phyloP scores from a whole-genome alignment of 495 filamentous ascomycete genomes.

The Staphylotrichum longicolle region DNA sequence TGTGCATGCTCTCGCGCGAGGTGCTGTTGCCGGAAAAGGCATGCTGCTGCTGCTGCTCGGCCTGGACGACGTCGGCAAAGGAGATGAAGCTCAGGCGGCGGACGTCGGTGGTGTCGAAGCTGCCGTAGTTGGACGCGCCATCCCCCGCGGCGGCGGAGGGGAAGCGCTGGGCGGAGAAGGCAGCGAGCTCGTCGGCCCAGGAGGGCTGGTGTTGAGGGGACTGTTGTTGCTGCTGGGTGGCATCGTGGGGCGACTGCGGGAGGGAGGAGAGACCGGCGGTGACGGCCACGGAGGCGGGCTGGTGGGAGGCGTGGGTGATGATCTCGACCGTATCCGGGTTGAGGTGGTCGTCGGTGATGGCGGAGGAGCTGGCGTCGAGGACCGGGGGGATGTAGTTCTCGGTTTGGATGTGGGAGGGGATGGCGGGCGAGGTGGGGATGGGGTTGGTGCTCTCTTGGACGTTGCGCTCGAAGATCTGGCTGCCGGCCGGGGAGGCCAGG shows the following conservation, averaged over 20 bases:
- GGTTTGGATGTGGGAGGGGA: constrained; percentile 83
- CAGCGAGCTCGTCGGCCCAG: constrained; percentile 57
- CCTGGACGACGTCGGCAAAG: constrained; percentile 91
- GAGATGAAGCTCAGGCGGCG: constrained; percentile 86
- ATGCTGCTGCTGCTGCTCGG: constrained; percentile 59
- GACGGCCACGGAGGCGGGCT: constrained; percentile 66
- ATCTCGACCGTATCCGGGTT: constrained; percentile 85
- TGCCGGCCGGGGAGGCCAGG: constrained; percentile 62
- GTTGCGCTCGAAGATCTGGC: constrained; percentile 91
- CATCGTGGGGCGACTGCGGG: too few relatives aligned
- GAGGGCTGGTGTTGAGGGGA: constrained; percentile 36
- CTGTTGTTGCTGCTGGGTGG: constrained; percentile 24
- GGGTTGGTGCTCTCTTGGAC: constrained; percentile 71
- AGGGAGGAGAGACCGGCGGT: constrained; percentile 32
- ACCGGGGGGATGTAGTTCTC: constrained; percentile 92
- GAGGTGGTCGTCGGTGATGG: constrained; percentile 76
- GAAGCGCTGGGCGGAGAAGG: constrained; percentile 34
- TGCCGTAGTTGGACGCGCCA: constrained; percentile 65
- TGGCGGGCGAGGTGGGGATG: constrained; percentile 67
- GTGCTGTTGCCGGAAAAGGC: background rate
- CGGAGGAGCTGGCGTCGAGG: constrained; percentile 81
- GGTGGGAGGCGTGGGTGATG: constrained; percentile 76
- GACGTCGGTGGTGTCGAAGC: constrained; percentile 71
- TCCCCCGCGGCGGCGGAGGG: constrained; percentile 38
- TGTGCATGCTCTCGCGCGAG: constrained; percentile 57